Conservation (phyloP, 345 rosid genomes). For the Murraya paniculata region DNA sequence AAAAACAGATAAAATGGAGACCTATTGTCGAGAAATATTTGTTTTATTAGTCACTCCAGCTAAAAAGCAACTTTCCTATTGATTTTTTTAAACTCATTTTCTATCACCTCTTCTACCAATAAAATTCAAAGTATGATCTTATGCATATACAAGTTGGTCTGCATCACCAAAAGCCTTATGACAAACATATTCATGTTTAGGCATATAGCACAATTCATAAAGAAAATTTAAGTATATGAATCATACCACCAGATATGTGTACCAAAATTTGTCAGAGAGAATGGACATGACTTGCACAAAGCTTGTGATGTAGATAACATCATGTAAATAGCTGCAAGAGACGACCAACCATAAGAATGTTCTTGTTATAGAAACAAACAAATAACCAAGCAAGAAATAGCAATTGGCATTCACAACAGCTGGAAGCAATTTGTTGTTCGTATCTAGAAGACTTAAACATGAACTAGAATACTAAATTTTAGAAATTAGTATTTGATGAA, state of each 20-base stretch:
- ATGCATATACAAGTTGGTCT: not conserved
- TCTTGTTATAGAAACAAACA: not conserved
- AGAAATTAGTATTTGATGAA: not conserved
- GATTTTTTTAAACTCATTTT: not conserved
- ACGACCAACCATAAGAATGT: slow-evolving; percentile 3
- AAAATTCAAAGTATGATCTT: not conserved
- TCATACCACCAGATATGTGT: slow-evolving; percentile 75
- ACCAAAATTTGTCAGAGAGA: slow-evolving; percentile 86
- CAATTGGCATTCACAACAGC: not conserved
- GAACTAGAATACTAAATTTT: not conserved
- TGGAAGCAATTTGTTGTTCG: not conserved
- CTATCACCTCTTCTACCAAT: not conserved
- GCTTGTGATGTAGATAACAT: slow-evolving; percentile 76
- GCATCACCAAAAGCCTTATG: not conserved
- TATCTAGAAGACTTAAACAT: not conserved
- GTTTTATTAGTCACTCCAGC: not conserved
- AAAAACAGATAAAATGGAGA: not conserved
- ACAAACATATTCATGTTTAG: not conserved
- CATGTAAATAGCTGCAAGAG: slow-evolving; percentile 68
- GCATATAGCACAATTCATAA: not conserved
- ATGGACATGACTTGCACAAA: slow-evolving; percentile 81
- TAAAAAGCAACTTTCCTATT: not conserved
- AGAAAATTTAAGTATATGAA: slow-evolving; percentile 7
- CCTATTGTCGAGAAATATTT: not conserved
- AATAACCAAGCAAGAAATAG: not conserved